phyloP scores from a whole-genome alignment of 805 yeast genomes.

The Tetrapisispora arboricola region DNA sequence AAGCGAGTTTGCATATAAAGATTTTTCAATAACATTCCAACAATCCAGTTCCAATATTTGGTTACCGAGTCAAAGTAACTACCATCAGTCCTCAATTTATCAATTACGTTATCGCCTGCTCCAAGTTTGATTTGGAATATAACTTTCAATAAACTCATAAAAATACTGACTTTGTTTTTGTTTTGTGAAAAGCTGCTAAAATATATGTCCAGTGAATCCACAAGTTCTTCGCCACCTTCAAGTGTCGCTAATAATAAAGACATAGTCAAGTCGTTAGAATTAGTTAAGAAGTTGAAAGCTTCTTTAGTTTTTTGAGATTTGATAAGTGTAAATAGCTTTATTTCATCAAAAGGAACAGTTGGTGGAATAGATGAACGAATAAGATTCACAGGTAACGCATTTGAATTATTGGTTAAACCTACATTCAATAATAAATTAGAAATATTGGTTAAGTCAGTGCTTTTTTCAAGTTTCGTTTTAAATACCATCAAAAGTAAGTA shows the following conservation, averaged over 20 bases:
- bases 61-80: conserved; percentile 39
- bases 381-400: not conserved
- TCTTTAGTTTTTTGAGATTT: conserved; percentile 35
- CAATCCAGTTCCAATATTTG: conserved; percentile 41
- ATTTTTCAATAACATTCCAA: conserved; percentile 33
- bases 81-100: conserved; percentile 34
- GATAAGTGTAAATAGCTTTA: not conserved
- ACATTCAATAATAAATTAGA: not conserved
- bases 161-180: not conserved
- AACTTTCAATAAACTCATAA: conserved; percentile 37
- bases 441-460: no score
- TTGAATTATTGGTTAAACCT: no score
- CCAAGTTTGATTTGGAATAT: conserved; percentile 58
- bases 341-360: not conserved
- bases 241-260: conserved; percentile 62
- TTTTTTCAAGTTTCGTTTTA: no score
- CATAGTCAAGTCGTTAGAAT: conserved; percentile 64
- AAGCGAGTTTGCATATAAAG: no score
- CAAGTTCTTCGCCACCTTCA: conserved; percentile 31
- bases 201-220: not conserved
- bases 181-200: not conserved
- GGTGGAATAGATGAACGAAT: no score
- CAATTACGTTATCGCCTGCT: conserved; percentile 41
- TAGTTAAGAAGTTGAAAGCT: conserved; percentile 54
- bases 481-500: no score